phyloP scores from a whole-genome alignment of 805 yeast species.

The Diddensiella caesifluorescens region DNA sequence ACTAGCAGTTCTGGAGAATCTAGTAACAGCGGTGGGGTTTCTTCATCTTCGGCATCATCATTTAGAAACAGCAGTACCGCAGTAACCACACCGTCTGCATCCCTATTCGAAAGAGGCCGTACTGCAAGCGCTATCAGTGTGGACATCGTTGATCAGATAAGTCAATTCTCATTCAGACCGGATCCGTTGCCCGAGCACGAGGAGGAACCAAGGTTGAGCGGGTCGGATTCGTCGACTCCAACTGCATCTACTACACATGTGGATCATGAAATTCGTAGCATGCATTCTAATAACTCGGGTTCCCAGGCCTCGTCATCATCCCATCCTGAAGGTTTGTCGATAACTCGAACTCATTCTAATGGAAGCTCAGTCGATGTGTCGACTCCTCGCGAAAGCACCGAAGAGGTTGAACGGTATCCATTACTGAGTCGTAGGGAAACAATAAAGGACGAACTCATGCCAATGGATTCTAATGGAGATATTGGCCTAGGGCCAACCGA shows the following conservation, averaged over 20 bases:
- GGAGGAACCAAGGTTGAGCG: constrained; percentile 7
- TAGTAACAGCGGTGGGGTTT: neutral
- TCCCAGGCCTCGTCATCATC: constrained; percentile 1
- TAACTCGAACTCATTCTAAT: constrained; percentile 3
- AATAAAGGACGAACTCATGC: constrained; percentile 14
- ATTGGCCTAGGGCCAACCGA: constrained; percentile 16
- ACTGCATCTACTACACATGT: neutral
- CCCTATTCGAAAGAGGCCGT: neutral
- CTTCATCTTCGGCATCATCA: neutral
- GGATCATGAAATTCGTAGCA: neutral
- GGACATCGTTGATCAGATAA: constrained; percentile 18
- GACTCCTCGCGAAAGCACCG: constrained; percentile 1
- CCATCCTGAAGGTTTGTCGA: constrained; percentile 1
- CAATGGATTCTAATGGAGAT: constrained; percentile 20
- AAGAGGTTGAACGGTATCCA: constrained; percentile 13
- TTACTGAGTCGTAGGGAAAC: constrained; percentile 11
- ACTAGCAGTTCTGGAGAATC: neutral
- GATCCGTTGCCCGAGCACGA: neutral
- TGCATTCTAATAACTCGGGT: constrained; percentile 2
- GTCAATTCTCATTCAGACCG: constrained; percentile 2
- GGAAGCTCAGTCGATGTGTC: neutral
- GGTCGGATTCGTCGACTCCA: neutral
- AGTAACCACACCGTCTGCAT: neutral
- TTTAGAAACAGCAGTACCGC: neutral
- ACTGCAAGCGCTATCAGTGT: constrained; percentile 14